These are phyloP conservation scores for Brachypodium distachyon DNA, from an alignment of 202 grass and related monocot genomes.

Conservation along the genomic window DNA sequence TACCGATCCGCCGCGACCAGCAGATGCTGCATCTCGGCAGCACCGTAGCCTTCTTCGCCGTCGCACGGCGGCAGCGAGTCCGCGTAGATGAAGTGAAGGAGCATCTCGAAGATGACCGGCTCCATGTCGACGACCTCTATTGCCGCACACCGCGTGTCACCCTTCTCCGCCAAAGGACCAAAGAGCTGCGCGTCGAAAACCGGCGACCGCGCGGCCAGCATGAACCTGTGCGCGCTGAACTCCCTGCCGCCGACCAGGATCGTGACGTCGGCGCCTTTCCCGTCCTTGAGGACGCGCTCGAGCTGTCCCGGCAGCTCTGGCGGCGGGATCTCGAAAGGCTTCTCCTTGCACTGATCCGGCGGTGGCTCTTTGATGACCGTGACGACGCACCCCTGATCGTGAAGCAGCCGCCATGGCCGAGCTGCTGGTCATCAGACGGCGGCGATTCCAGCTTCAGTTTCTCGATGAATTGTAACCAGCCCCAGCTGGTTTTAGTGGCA, in stretches of 20 bases:
- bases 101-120: background rate
- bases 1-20: background rate
- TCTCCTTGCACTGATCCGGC: background rate
- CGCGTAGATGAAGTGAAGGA: background rate
- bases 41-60: background rate
- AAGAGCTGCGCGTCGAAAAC: background rate
- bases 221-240: background rate
- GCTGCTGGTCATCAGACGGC: too few relatives aligned
- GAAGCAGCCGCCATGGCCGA: too few relatives aligned
- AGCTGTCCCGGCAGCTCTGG: background rate
- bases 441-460: background rate
- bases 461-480: background rate
- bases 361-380: background rate
- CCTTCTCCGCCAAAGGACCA: background rate
- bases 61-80: background rate
- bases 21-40: background rate
- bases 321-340: background rate
- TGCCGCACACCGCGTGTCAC: fast-evolving
- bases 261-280: background rate
- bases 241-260: background rate
- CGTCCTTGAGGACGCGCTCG: background rate
- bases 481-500: too few relatives aligned
- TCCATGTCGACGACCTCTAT: background rate
- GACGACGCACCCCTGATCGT: background rate
- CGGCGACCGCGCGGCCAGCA: background rate